Evolutionary conservation across 2,329 filamentous ascomycete genomes (phyloP).

Genomic region (Trichoderma sp.): DNA sequence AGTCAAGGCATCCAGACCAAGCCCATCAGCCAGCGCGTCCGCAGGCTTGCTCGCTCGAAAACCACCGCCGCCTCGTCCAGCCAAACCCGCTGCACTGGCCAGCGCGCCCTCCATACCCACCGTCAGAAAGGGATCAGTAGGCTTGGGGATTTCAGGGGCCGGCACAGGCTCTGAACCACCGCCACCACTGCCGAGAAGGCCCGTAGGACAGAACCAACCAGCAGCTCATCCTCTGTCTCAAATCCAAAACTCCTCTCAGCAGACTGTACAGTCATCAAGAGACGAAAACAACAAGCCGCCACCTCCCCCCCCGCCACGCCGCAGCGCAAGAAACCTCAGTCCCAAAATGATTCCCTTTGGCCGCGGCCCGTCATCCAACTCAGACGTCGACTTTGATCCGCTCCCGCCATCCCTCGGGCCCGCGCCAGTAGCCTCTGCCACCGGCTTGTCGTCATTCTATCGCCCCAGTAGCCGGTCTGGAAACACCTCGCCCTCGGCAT

Average conservation of each 20-base stretch:
- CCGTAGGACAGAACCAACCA: slow-evolving; percentile 29
- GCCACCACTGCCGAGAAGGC: slow-evolving; percentile 42
- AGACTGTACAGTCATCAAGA: slow-evolving; percentile 30
- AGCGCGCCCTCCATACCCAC: slow-evolving; percentile 43
- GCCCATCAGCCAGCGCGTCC: slow-evolving; percentile 31
- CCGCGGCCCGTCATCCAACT: slow-evolving; percentile 39
- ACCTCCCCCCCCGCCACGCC: slow-evolving; percentile 43
- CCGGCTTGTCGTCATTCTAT: slow-evolving; percentile 30
- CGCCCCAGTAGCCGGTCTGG: slow-evolving; percentile 37
- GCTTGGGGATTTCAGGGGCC: slow-evolving; percentile 22
- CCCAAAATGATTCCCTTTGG: slow-evolving; percentile 37
- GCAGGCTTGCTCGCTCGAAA: slow-evolving; percentile 37
- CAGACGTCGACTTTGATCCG: slow-evolving; percentile 46
- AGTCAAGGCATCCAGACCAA: slow-evolving; percentile 31
- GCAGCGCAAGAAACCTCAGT: slow-evolving; percentile 37
- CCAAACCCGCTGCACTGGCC: slow-evolving; percentile 59
- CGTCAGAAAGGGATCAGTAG: slow-evolving; percentile 29
- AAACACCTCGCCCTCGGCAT: slow-evolving; percentile 39
- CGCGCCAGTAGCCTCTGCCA: slow-evolving; percentile 24
- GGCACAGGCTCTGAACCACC: slow-evolving; percentile 33
- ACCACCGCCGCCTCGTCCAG: slow-evolving; percentile 56
- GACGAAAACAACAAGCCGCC: slow-evolving; percentile 32
- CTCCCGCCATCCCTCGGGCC: slow-evolving; percentile 39
- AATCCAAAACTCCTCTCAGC: slow-evolving; percentile 45
- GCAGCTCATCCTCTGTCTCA: slow-evolving; percentile 45